Base-by-base conservation (phyloP, 495 filamentous ascomycete species). In the Talaromyces liani region DNA sequence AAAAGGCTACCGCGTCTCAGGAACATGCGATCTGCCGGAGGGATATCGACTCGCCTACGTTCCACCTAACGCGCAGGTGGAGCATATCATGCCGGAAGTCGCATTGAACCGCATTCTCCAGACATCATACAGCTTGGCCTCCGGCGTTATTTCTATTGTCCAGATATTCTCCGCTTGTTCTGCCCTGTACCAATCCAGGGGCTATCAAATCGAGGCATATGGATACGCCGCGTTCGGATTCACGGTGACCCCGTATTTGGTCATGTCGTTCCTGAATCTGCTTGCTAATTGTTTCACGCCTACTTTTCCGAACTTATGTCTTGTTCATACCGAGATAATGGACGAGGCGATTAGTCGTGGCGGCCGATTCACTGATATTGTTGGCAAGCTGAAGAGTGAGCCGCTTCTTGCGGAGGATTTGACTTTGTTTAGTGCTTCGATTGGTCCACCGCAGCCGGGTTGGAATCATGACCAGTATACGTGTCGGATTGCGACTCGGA, bases 221-320 rank as follows among this genome's bases (percentile, higher is more conserved):
- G 79, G 79, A 22, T 81, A 77, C 60, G 73, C 74, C 2, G 75
- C 79, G 2, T 82, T 77, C 55, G 70, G 72, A 8, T 64, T 81
- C 6, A 80, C 80, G 0, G 75, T 80, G 0, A 56, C 72, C 1
- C 80, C 85, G 0, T 91, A 90, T 71, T 84, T 87, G 47, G 73
- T 89, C 51, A 82, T 91, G 61, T 89, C 87, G 4, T 84, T 90
- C 62, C 78, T 85, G 27, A 90, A 90, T 70, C 80, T 82, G 6
- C 80, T 79, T 16, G 78, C 71, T 6, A 72, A 70, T 51, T 59
- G 77, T 16, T 54, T 72, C 29, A 71, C 67, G 25, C 70, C 75
- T 1, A 69, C 72, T n/a, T 80, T 80, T 64, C 67, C 77, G 33
- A 68, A 68, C 1, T 41, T 80, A 0, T 80, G 71, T 64, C 71